Evolutionary conservation across 192 early-diverging fungal species (phyloP), one percentile per base, ranked within the genome.

Genomic region (Phlyctochytrium bullatum): DNA sequence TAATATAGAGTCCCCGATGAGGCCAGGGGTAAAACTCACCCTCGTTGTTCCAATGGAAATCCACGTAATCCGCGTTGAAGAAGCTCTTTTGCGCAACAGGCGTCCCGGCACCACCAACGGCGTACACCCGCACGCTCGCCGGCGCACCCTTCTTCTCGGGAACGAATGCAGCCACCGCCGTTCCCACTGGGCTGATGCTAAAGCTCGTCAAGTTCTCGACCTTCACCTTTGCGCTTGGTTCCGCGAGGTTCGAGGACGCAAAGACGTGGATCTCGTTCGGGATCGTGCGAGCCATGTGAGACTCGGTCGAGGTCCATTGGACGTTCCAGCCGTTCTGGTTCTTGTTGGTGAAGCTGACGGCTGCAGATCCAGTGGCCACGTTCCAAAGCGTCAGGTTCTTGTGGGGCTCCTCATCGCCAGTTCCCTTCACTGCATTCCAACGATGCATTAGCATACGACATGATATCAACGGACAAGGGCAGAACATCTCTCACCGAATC

Each of bases 301-400:
- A 62, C 80, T 99, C 97, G 73, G 93, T 91, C 59, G 90, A 90
- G 24, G 92, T 94, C 94, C 94, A 99, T 75, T 96, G 90, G 73
- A 95, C 82, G 64, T 92, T 91, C 89, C 91, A 89, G 70, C 35
- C 53, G 53, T 62, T 32, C 64, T 58, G 92, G 52, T 82, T 78
- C 79, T 94, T 93, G 74, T 93, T 91, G 24, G 88, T 84, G 72
- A 97, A 99, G 0, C 82, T 73, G 28, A 85, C 88, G 28, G 86
- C 72, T 66, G 83, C 70, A 62, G 80, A 73, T 28, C 93, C 94
- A 25, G 90, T 87, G 16, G 77, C 74, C 10, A 89, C 79, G 24
- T 93, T 83, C 86, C 88, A 95, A 59, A 99, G 82, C 23, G 83
- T 65, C 62, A 97, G 81, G 75, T 97, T 98, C 28, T 86, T 83